Percentiles rank a stretch among this genome's conserved stretches.
Conservation (phyloP, 73 alveolate genomes). For the Paramecium primaurelia region DNA sequence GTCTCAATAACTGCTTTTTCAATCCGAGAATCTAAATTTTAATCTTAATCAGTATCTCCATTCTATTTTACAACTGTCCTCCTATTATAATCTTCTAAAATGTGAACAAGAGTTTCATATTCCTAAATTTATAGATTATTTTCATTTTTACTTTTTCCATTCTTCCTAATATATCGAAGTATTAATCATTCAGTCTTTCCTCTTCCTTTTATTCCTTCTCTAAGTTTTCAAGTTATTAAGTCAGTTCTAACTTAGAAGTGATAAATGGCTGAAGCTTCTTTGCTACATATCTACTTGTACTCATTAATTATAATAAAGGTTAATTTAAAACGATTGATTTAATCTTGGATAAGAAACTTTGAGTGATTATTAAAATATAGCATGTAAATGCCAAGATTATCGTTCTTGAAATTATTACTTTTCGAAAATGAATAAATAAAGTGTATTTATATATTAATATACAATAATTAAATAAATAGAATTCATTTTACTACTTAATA, state of each 20-base stretch:
- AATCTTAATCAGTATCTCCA: background rate
- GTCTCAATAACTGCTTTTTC: background rate
- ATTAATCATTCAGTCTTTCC: background rate
- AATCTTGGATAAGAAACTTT: background rate
- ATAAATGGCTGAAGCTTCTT: background rate
- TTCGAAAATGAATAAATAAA: too few species aligned
- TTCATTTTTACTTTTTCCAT: background rate
- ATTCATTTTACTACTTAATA: background rate
- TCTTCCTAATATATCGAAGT: background rate
- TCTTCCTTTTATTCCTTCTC: background rate
- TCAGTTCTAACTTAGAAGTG: background rate
- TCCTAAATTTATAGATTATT: background rate
- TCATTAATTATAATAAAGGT: background rate
- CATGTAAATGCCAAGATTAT: background rate
- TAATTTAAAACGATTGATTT: background rate
- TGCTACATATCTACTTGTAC: background rate
- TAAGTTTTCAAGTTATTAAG: background rate
- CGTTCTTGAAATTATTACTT: background rate
- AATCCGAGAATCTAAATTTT: background rate
- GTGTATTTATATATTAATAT: background rate
- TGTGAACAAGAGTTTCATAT: background rate
- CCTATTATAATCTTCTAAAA: background rate
- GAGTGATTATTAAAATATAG: background rate
- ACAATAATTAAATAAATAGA: background rate
- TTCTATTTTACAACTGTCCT: background rate